These are phyloP conservation scores for Botrytis paeoniae DNA, from an alignment of 2,329 filamentous ascomycete species.

Conservation along the genomic window DNA sequence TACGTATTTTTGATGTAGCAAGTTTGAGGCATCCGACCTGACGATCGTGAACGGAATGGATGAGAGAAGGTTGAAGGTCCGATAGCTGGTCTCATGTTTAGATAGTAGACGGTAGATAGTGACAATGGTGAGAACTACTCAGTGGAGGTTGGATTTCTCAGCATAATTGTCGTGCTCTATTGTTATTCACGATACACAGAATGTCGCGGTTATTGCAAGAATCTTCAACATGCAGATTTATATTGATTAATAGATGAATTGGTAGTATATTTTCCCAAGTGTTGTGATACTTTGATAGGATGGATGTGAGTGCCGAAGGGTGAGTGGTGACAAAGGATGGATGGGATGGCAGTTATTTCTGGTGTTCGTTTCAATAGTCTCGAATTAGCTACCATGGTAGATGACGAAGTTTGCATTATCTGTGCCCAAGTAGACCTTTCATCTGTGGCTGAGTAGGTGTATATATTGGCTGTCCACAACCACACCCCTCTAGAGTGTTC, in stretches of 20 bases:
- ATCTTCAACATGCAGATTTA: not conserved
- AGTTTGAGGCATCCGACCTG: not conserved
- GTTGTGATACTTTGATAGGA: not conserved
- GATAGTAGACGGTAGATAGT: not conserved
- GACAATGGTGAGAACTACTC: not conserved
- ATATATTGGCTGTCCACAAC: not conserved
- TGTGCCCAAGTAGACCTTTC: constrained; percentile 1
- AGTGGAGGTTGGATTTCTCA: not conserved
- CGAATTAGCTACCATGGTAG: not conserved
- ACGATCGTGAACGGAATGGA: not conserved
- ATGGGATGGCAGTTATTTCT: not conserved
- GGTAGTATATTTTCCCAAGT: not conserved
- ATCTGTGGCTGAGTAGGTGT: not conserved
- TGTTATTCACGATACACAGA: not conserved
- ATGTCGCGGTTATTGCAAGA: not conserved
- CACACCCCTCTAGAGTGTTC: not conserved
- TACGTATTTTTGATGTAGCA: not conserved
- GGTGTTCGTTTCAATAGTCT: not conserved
- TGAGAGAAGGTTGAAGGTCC: not conserved
- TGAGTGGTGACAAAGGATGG: not conserved
- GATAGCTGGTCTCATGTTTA: not conserved
- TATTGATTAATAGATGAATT: constrained; percentile 1
- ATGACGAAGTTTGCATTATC: not conserved
- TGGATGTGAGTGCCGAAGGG: not conserved
- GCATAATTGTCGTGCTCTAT: not conserved